Conservation (phyloP, 129 eudicot species). For the Arctium minus region DNA sequence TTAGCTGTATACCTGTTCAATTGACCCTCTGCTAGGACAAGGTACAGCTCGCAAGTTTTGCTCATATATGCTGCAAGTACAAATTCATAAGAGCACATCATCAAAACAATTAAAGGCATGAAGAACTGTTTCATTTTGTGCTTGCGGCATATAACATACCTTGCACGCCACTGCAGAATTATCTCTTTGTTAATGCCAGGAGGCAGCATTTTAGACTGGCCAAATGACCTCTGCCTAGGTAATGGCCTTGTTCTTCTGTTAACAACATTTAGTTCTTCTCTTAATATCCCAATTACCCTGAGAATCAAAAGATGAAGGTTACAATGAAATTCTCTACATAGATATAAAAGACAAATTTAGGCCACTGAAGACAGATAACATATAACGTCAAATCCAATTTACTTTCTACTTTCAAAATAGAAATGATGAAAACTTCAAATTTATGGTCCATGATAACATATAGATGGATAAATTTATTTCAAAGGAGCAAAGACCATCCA, state of each 20-base stretch:
- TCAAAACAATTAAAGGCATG: neutral
- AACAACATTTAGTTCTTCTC: slow-evolving; percentile 25
- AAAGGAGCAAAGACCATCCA: neutral
- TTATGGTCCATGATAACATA: neutral
- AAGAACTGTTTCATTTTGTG: neutral
- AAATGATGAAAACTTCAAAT: neutral
- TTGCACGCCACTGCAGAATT: slow-evolving; percentile 58
- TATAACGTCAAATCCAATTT: neutral
- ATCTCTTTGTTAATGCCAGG: slow-evolving; percentile 39
- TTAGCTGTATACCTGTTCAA: slow-evolving; percentile 37
- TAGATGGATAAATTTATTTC: neutral
- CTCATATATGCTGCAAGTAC: slow-evolving; percentile 53
- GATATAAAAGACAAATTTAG: neutral
- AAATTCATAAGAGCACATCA: slow-evolving; percentile 11
- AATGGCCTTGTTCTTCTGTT: slow-evolving; percentile 43
- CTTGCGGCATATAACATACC: slow-evolving; percentile 23
- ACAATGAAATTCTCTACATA: neutral
- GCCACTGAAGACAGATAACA: neutral
- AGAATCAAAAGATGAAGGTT: neutral
- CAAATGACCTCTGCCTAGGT: slow-evolving; percentile 57
- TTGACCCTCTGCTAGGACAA: slow-evolving; percentile 29
- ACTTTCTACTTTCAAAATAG: neutral
- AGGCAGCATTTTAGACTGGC: slow-evolving; percentile 15
- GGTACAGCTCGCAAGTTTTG: slow-evolving; percentile 52
- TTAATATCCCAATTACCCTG: slow-evolving; percentile 42